These are phyloP conservation scores for Aureobasidium sp. DNA, from an alignment of 2,329 filamentous ascomycete genomes.

Conservation along the genomic window DNA sequence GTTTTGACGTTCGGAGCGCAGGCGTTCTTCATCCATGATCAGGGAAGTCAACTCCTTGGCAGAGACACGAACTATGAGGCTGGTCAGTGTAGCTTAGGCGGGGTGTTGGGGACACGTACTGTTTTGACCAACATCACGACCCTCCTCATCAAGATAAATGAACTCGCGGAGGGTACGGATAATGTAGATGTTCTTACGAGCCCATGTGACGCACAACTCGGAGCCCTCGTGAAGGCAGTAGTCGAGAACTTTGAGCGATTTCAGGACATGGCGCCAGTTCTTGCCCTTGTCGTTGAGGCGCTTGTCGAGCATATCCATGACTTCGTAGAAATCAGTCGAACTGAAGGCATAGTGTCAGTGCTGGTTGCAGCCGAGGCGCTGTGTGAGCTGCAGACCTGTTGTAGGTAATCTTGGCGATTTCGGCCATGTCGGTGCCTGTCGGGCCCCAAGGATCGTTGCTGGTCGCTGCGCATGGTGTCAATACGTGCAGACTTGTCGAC, in stretches of 20 bases:
- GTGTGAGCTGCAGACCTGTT: slow-evolving; percentile 64
- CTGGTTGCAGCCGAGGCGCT: neutral
- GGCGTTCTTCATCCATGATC: slow-evolving; percentile 85
- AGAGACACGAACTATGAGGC: slow-evolving; percentile 73
- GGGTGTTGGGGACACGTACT: slow-evolving; percentile 50
- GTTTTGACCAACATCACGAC: slow-evolving; percentile 90
- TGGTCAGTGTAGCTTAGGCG: slow-evolving; percentile 25
- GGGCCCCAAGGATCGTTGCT: slow-evolving; percentile 99
- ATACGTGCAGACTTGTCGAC: slow-evolving; percentile 15
- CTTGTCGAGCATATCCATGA: slow-evolving; percentile 99
- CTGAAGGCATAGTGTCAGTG: slow-evolving; percentile 39
- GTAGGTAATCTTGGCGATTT: slow-evolving; percentile 96
- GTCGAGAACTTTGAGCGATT: slow-evolving; percentile 94
- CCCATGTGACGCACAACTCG: slow-evolving; percentile 94
- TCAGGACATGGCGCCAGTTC: slow-evolving; percentile 97
- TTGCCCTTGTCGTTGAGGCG: slow-evolving; percentile 98
- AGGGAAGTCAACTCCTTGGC: slow-evolving; percentile 92
- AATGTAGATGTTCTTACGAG: slow-evolving; percentile 95
- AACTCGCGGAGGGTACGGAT: slow-evolving; percentile 98
- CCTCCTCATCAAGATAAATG: slow-evolving; percentile 86
- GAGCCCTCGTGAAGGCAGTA: slow-evolving; percentile 97
- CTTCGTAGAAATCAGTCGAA: slow-evolving; percentile 96
- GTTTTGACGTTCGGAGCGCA: slow-evolving; percentile 84
- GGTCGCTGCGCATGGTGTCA: slow-evolving; percentile 58
- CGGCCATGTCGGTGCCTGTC: slow-evolving; percentile 95